A percentile compares a stretch with the other conserved stretches of the same genome.
These are phyloP conservation scores for Aspergillus sp. DNA, from an alignment of 2,329 filamentous ascomycete genomes.

Conservation along the genomic window DNA sequence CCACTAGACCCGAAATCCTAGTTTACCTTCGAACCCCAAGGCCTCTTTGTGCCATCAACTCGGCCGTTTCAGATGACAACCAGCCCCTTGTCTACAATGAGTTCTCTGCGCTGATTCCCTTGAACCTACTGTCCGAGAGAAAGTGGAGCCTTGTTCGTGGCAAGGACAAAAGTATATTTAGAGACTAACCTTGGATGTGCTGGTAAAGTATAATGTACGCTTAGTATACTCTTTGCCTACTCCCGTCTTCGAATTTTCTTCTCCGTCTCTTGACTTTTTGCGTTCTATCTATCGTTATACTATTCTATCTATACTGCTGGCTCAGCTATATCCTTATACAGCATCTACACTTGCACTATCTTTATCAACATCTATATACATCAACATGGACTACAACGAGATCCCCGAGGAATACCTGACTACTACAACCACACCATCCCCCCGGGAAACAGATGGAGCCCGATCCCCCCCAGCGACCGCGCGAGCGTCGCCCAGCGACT, in stretches of 20 bases:
- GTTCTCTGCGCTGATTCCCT: too few relatives aligned
- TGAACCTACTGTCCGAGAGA: too few relatives aligned
- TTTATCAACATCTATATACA: neutral
- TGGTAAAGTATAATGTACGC: neutral
- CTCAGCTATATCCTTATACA: neutral
- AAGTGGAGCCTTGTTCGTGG: neutral
- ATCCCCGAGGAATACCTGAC: too few relatives aligned
- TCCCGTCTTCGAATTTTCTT: neutral
- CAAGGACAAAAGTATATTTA: neutral
- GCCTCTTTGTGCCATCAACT: neutral
- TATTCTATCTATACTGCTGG: neutral
- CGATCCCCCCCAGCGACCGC: neutral
- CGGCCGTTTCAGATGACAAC: neutral
- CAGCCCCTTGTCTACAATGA: neutral
- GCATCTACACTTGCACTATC: neutral
- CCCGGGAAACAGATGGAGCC: neutral
- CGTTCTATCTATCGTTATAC: neutral
- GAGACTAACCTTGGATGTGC: neutral
- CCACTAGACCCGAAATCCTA: too few relatives aligned
- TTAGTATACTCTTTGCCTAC: neutral
- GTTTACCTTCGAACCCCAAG: neutral
- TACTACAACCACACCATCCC: neutral
- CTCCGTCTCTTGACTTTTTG: neutral
- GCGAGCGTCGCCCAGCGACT: neutral
- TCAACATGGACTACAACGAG: neutral